Conservation (phyloP, 225 moss, liverwort and hornwort species). For the Sphagnum tenellum region DNA sequence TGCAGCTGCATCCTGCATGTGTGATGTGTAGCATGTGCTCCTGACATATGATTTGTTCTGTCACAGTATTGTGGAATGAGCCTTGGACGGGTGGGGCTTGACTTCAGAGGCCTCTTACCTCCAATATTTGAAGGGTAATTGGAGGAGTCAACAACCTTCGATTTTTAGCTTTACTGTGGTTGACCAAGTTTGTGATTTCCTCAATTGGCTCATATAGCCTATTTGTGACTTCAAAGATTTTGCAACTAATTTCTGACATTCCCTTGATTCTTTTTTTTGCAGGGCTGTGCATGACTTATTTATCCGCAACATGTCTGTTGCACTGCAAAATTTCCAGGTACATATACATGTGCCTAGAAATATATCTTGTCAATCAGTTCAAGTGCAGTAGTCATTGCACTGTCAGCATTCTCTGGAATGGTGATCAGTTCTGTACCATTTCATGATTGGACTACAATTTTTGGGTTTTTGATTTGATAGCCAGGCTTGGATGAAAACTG, state of each 20-base stretch:
- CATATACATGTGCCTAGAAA: neutral
- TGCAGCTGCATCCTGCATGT: neutral
- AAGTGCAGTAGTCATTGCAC: too few species aligned
- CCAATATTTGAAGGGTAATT: constrained; percentile 86
- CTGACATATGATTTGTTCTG: constrained; percentile 24
- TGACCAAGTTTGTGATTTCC: too few species aligned
- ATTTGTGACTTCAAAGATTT: too few species aligned
- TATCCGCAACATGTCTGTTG: constrained; percentile 88
- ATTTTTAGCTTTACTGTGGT: too few species aligned
- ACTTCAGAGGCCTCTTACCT: constrained; percentile 94
- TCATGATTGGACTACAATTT: too few species aligned
- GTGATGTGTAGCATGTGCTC: constrained; percentile 24
- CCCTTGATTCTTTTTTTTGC: constrained; percentile 12
- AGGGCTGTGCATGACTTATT: constrained; percentile 88
- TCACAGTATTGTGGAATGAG: constrained; percentile 99
- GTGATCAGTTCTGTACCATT: too few species aligned
- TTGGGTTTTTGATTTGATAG: too few species aligned
- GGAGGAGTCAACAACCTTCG: neutral
- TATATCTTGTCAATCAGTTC: too few species aligned
- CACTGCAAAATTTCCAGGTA: constrained; percentile 95
- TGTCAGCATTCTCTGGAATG: too few species aligned
- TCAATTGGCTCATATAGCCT: too few species aligned
- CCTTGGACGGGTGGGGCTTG: constrained; percentile 97
- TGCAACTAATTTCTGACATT: too few species aligned
- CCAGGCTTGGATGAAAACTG: too few species aligned